Percentiles rank a stretch among this genome's conserved stretches.
These are phyloP conservation scores for Ogataea dorogensis DNA, from an alignment of 805 yeast genomes.

Conservation along the genomic window DNA sequence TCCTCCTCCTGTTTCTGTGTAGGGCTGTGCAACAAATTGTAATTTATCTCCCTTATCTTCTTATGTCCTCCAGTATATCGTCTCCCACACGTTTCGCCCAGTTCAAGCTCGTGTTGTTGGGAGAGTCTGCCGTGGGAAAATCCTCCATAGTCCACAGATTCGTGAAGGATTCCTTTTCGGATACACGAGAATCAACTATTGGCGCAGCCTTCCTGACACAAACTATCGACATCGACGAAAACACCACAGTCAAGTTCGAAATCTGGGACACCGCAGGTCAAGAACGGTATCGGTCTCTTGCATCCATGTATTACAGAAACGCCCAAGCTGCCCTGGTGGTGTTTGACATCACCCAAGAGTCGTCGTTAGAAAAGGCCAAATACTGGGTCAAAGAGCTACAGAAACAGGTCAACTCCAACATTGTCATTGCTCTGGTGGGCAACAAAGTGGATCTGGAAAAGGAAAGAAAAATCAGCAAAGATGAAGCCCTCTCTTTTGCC, in stretches of 20 bases:
- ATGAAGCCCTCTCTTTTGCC: constrained; percentile 54
- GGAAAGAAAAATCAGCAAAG: constrained; percentile 44
- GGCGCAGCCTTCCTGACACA: constrained; percentile 85
- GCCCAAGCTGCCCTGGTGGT: constrained; percentile 80
- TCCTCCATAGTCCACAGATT: constrained; percentile 67
- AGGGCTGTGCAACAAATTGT: constrained; percentile 4
- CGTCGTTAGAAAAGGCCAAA: constrained; percentile 69
- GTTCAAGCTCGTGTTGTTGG: constrained; percentile 59
- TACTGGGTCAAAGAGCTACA: constrained; percentile 79
- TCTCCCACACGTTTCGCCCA: constrained; percentile 41
- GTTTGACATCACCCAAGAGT: constrained; percentile 66
- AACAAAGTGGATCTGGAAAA: constrained; percentile 63
- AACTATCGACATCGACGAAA: constrained; percentile 52
- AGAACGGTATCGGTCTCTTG: constrained; percentile 71
- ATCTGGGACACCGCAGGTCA: constrained; percentile 91
- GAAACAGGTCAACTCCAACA: constrained; percentile 71
- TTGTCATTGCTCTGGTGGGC: constrained; percentile 83
- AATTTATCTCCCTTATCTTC: constrained; percentile 11
- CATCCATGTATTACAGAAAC: constrained; percentile 82
- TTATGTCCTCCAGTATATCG: constrained; percentile 17
- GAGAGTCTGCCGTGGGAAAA: constrained; percentile 71
- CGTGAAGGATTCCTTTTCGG: constrained; percentile 71
- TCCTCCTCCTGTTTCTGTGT: background rate
- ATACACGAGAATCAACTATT: constrained; percentile 72
- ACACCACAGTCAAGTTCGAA: constrained; percentile 64